Percentiles rank a stretch among this genome's conserved stretches.
These are phyloP conservation scores for Fraxinus xanthoxyloides DNA, from an alignment of 305 asterid genomes.

Conservation along the genomic window DNA sequence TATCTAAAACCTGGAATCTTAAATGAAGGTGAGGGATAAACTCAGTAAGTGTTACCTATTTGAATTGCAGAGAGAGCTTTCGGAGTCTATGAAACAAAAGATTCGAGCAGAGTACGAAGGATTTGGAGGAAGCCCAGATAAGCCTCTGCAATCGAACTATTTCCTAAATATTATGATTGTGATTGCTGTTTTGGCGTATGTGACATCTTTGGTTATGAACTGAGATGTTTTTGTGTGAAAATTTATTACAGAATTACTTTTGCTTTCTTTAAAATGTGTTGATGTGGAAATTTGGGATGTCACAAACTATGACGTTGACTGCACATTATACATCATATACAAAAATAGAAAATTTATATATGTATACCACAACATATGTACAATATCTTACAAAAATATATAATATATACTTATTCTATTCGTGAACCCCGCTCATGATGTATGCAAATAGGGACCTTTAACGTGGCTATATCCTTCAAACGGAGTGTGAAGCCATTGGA, in stretches of 20 bases:
- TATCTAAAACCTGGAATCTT: slow-evolving; percentile 42
- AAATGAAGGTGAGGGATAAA: slow-evolving; percentile 44
- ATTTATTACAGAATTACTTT: not conserved
- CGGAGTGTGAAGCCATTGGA: slow-evolving; percentile 77
- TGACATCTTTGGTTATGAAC: slow-evolving; percentile 74
- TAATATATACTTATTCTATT: not conserved
- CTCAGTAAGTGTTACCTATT: slow-evolving; percentile 47
- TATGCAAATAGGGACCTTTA: not conserved
- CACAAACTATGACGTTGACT: not conserved
- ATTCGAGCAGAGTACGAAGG: slow-evolving; percentile 86
- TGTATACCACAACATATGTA: not conserved
- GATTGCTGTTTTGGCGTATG: slow-evolving; percentile 73
- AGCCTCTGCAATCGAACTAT: slow-evolving; percentile 88
- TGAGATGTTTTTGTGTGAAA: slow-evolving; percentile 28
- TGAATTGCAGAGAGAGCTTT: slow-evolving; percentile 92
- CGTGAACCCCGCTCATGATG: not conserved
- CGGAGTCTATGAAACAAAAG: slow-evolving; percentile 89
- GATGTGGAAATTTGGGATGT: not conserved
- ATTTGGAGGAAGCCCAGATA: slow-evolving; percentile 89
- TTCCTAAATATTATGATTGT: slow-evolving; percentile 81
- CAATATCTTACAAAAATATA: not conserved
- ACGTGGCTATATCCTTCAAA: slow-evolving; percentile 35
- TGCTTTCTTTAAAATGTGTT: not conserved
- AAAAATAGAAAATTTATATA: not conserved
- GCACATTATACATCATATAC: not conserved